Percentiles rank a stretch among this genome's conserved stretches.
phyloP scores from a whole-genome alignment of 306 rosid genomes.

The Inga leiocalycina region DNA sequence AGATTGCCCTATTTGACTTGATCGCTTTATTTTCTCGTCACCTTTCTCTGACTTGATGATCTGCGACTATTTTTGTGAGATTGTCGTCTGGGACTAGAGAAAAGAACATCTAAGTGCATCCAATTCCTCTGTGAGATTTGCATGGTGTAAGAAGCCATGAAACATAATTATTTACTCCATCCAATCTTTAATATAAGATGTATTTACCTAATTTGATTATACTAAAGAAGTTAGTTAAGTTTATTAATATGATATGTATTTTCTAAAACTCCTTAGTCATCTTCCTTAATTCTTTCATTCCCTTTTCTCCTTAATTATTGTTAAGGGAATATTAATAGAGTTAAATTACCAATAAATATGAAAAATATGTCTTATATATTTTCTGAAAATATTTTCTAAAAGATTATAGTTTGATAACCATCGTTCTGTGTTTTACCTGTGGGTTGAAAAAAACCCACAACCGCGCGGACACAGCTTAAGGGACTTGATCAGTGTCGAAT shows the following conservation, averaged over 20 bases:
- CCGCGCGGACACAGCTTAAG: too few species aligned
- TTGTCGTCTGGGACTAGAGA: background rate
- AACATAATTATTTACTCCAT: too few species aligned
- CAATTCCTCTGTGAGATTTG: background rate
- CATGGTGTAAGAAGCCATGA: background rate
- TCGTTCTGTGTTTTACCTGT: background rate
- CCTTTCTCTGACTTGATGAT: background rate
- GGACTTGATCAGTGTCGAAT: too few species aligned
- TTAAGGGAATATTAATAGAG: background rate
- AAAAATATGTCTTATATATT: too few species aligned
- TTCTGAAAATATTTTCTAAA: too few species aligned
- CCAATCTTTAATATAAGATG: accelerated
- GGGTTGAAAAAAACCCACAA: background rate
- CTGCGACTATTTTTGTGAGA: background rate
- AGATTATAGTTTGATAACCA: background rate
- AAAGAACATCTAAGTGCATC: background rate
- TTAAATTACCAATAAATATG: too few species aligned
- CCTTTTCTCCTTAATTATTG: too few species aligned
- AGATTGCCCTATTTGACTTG: background rate
- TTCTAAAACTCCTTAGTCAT: too few species aligned
- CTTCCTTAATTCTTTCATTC: too few species aligned
- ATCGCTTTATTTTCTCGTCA: background rate
- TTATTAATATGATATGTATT: too few species aligned
- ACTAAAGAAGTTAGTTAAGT: too few species aligned
- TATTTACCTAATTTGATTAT: too few species aligned